Evolutionary conservation across 768 basidiomycete genomes (phyloP), one percentile per base, ranked within the genome.

Genomic region (Suillus hirtellus): DNA sequence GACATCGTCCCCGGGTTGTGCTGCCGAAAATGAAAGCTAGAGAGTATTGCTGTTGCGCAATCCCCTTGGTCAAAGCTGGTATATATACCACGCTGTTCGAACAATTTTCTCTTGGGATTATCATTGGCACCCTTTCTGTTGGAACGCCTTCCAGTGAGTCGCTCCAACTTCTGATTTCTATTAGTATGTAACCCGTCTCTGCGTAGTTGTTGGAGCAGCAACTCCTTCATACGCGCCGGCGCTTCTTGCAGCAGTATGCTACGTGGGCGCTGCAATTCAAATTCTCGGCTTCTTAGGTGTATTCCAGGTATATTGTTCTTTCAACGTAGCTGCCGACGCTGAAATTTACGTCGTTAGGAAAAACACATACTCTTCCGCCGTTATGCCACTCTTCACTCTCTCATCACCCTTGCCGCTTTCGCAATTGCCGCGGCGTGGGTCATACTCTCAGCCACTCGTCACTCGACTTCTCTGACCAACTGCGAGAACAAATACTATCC

Each of bases 31-130:
- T 91, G 89, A 90, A 88, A 74, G 77, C 88, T 59, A 85, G 92
- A 78, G 89, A 93, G 56, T 96, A 95, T 72, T 97, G 95, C 71
- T 97, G 95, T 75, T 93, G 92, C 70, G 95, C 95, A 50, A 89
- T 98, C 64, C 96, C 96, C 10, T 77, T 95, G 56, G 81, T 95
- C 66, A 96, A 99, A 78, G 83, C 87, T 65, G 97, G 97, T 38
- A 92, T 98, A 60, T 98, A 97, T 69, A 75, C 85, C 21, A 84
- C 90, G 35, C 75, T 99, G 56, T 73, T 79, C 0, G 92, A 96
- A 73, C 95, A 97, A 76, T 81, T 92, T 49, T 78, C 84, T 17
- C 72, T 89, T 21, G 87, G 84, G 5, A 70, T 93, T 65, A 64
- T 89, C 17, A 84, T 87, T 11, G 95, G 89, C 21, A 86, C 88